A percentile compares a stretch with the other conserved stretches of the same genome.
Conservation (phyloP, 2,329 filamentous ascomycete genomes). For the Talaromyces piceae region DNA sequence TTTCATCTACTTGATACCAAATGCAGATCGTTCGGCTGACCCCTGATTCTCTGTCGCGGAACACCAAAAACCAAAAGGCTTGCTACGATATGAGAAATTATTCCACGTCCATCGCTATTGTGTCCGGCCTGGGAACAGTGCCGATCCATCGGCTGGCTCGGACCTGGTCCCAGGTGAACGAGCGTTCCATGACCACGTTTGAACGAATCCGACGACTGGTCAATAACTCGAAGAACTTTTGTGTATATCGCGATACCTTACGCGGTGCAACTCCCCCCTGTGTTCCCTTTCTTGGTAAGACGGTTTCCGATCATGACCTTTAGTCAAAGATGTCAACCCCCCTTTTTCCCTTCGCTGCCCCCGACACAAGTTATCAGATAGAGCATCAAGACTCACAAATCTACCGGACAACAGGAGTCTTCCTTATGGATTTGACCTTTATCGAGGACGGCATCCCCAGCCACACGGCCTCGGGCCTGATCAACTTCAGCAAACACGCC, state of each 20-base stretch:
- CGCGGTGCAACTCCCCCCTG: not conserved
- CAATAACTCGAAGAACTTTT: slow-evolving; percentile 25
- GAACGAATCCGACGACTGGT: slow-evolving; percentile 85
- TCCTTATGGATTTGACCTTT: slow-evolving; percentile 88
- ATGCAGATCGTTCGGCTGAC: too few relatives aligned
- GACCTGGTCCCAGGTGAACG: slow-evolving; percentile 86
- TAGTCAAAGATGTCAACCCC: too few relatives aligned
- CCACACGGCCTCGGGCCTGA: slow-evolving; percentile 82
- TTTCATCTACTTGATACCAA: too few relatives aligned
- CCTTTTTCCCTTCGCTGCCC: too few relatives aligned
- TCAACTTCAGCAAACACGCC: slow-evolving; percentile 47
- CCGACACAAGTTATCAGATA: too few relatives aligned
- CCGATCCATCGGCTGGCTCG: slow-evolving; percentile 84
- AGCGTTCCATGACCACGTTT: slow-evolving; percentile 64
- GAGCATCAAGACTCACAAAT: slow-evolving; percentile 72
- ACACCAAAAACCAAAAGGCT: too few relatives aligned
- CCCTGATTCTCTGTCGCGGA: too few relatives aligned
- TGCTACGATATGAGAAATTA: slow-evolving; percentile 87
- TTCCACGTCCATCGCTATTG: slow-evolving; percentile 88
- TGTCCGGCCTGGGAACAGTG: slow-evolving; percentile 82
- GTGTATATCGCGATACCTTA: not conserved
- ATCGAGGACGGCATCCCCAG: slow-evolving; percentile 95
- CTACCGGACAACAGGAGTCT: slow-evolving; percentile 83
- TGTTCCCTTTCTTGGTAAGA: not conserved
- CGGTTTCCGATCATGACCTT: too few relatives aligned